Evolutionary conservation across 225 moss, liverwort and hornwort genomes (phyloP).

Genomic region (Antitrichia curtipendula): DNA sequence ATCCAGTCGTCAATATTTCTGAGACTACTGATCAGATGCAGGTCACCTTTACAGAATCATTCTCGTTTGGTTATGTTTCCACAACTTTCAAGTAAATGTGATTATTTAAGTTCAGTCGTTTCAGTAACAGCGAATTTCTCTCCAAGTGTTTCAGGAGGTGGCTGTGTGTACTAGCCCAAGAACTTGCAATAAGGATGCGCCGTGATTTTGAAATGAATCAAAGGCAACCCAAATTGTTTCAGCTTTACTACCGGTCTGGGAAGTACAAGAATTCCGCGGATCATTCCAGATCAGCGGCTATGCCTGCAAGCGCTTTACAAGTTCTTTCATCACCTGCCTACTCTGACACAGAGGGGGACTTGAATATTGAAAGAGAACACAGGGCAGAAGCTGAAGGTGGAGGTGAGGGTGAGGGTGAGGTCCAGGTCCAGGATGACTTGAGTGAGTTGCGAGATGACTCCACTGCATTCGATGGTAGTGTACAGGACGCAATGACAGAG

Average conservation of each 20-base stretch:
- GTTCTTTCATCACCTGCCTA: slow-evolving; percentile 36
- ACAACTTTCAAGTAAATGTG: neutral
- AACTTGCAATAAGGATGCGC: slow-evolving; percentile 75
- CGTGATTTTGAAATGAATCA: slow-evolving; percentile 78
- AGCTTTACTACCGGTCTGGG: slow-evolving; percentile 82
- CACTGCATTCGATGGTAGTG: neutral
- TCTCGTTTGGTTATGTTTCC: neutral
- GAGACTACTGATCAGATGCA: neutral
- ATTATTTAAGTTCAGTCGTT: neutral
- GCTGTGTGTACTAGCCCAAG: slow-evolving; percentile 61
- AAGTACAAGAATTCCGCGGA: slow-evolving; percentile 60
- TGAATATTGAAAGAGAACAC: neutral
- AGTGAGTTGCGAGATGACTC: slow-evolving; percentile 3
- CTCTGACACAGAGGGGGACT: slow-evolving; percentile 6
- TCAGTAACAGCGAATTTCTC: neutral
- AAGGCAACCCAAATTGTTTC: slow-evolving; percentile 75
- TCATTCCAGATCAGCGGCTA: slow-evolving; percentile 72
- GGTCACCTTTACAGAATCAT: neutral
- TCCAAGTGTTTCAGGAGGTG: slow-evolving; percentile 41
- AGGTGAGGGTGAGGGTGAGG: slow-evolving; percentile 14
- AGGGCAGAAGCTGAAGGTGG: neutral
- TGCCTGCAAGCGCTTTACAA: slow-evolving; percentile 58
- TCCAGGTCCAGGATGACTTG: slow-evolving; percentile 1
- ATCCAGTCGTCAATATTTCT: neutral
- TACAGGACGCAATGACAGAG: slow-evolving; percentile 43